A percentile compares a stretch with the other conserved stretches of the same genome.
Evolutionary conservation across 306 rosid genomes (phyloP).

Genomic region (Lagenaria siceraria): DNA sequence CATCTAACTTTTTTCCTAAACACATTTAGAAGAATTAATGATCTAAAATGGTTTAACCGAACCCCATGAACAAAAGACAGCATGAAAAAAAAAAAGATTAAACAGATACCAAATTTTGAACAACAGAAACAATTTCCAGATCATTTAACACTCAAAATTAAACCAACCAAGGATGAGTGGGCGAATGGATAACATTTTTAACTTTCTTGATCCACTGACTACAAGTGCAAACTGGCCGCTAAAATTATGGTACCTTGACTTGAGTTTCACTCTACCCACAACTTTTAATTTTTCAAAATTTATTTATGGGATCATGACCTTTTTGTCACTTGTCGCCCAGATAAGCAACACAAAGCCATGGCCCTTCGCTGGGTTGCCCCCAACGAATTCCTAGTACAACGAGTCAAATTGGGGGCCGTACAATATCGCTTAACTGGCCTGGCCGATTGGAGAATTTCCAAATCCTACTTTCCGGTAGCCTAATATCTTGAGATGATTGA

Average conservation of each 20-base stretch:
- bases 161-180: background rate
- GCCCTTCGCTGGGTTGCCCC: background rate
- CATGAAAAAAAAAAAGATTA: background rate
- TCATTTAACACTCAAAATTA: background rate
- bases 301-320: background rate
- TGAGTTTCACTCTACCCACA: background rate
- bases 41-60: background rate
- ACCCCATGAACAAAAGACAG: background rate
- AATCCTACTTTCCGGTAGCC: background rate
- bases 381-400: background rate
- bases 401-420: background rate
- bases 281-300: background rate
- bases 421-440: background rate
- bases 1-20: background rate
- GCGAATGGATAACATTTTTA: background rate
- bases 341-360: background rate
- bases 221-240: background rate
- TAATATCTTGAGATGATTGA: background rate
- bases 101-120: background rate
- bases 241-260: constrained; percentile 5
- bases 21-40: background rate
- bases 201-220: background rate
- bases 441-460: background rate
- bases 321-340: background rate
- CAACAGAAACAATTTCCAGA: background rate